Conservation (phyloP, 164 flowering plant species). For the Tetracentron sinense region DNA sequence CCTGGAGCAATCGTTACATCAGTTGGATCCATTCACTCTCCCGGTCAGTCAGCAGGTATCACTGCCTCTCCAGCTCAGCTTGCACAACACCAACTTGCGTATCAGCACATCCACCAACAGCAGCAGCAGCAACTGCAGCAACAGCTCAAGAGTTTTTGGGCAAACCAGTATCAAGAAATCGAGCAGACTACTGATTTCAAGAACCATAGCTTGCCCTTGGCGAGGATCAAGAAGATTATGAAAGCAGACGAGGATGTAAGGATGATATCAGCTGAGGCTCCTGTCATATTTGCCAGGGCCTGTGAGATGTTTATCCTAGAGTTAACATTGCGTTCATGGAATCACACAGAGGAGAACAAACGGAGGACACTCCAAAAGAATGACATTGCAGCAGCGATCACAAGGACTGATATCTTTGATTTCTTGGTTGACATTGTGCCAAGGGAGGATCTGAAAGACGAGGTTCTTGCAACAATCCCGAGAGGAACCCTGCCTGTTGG, state of each 20-base stretch:
- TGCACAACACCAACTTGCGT: slow-evolving; percentile 62
- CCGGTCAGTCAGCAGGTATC: slow-evolving; percentile 33
- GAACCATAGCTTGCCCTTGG: slow-evolving; percentile 76
- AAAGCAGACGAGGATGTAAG: slow-evolving; percentile 83
- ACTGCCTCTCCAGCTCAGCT: slow-evolving; percentile 47
- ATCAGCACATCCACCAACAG: slow-evolving; percentile 68
- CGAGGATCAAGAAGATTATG: slow-evolving; percentile 83
- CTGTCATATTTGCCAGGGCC: slow-evolving; percentile 69
- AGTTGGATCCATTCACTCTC: slow-evolving; percentile 31
- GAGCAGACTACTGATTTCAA: slow-evolving; percentile 63
- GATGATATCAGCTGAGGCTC: slow-evolving; percentile 88
- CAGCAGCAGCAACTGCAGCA: slow-evolving; percentile 63
- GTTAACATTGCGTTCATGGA: slow-evolving; percentile 71
- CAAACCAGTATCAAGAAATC: slow-evolving; percentile 56
- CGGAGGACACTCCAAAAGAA: slow-evolving; percentile 77
- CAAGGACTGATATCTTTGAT: slow-evolving; percentile 74
- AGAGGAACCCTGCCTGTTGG: slow-evolving; percentile 48
- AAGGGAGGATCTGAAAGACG: slow-evolving; percentile 71
- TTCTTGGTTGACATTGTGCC: slow-evolving; percentile 81
- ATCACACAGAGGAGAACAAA: slow-evolving; percentile 75
- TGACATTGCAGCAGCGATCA: slow-evolving; percentile 81
- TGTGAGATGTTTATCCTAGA: slow-evolving; percentile 86
- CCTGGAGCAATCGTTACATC: slow-evolving; percentile 31
- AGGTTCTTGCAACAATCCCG: slow-evolving; percentile 53
- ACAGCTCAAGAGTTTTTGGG: slow-evolving; percentile 67